phyloP scores from a whole-genome alignment of 257 asterid genomes.

The Salvia splendens region DNA sequence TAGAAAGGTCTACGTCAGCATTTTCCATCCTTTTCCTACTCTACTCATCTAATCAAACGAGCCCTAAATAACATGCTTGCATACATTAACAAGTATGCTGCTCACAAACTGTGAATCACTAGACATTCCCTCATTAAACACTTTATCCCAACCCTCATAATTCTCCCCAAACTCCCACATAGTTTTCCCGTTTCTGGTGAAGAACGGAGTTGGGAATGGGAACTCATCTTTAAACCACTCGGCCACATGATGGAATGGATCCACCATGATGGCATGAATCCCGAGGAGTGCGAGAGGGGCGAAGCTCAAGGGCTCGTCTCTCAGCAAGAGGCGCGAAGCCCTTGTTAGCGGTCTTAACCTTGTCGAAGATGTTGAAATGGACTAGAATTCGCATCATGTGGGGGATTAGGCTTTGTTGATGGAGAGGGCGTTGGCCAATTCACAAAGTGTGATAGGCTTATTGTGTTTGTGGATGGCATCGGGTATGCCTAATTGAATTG shows the following conservation, averaged over 20 bases:
- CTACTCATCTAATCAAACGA: too few relatives aligned
- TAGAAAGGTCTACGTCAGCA: too few relatives aligned
- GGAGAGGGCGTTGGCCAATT: not conserved
- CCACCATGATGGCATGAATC: not conserved
- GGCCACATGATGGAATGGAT: not conserved
- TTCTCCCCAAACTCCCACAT: not conserved
- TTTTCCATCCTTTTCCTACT: too few relatives aligned
- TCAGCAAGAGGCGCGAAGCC: not conserved
- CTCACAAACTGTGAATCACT: not conserved
- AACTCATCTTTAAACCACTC: conserved; percentile 5
- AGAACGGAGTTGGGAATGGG: not conserved
- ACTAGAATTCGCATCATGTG: conserved; percentile 6
- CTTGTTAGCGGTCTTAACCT: not conserved
- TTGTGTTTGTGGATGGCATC: conserved; percentile 13
- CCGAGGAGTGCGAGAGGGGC: not conserved
- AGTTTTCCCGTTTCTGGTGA: conserved; percentile 5
- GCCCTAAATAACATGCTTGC: conserved; percentile 7
- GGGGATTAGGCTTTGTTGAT: conserved; percentile 21
- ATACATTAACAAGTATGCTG: not conserved
- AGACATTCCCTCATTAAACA: conserved; percentile 18
- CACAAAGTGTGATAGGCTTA: not conserved
- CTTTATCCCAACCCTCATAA: not conserved
- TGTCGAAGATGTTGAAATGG: conserved; percentile 17
- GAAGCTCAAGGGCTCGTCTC: conserved; percentile 8
- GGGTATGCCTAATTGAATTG: conserved; percentile 23